Percentiles rank a stretch among this genome's conserved stretches.
Evolutionary conservation across 768 basidiomycete genomes (phyloP).

Genomic region (Mycena belliarum): DNA sequence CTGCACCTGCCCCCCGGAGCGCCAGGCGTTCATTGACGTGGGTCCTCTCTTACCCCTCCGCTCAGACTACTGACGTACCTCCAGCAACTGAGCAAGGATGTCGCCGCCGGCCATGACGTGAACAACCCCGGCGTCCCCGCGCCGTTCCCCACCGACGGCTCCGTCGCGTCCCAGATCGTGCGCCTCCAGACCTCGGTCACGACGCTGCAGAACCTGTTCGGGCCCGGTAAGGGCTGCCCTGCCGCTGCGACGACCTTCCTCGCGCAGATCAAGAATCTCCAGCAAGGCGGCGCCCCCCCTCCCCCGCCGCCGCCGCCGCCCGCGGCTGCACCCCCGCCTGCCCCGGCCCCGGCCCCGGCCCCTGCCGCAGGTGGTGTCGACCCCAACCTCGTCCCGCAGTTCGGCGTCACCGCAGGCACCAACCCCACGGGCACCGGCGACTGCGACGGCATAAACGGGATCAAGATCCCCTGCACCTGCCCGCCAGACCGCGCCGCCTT

Average conservation of each 20-base stretch:
- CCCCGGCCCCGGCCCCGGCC: neutral
- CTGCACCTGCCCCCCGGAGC: slow-evolving; percentile 65
- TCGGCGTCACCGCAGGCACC: slow-evolving; percentile 2
- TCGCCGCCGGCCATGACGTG: slow-evolving; percentile 59
- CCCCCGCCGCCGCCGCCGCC: neutral
- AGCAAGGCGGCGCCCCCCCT: neutral
- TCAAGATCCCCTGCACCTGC: slow-evolving; percentile 69
- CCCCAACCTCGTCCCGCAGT: slow-evolving; percentile 28
- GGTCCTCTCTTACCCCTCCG: neutral
- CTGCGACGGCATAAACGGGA: slow-evolving; percentile 58
- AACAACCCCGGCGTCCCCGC: neutral
- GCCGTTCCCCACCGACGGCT: neutral
- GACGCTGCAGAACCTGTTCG: neutral
- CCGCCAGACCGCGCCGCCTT: slow-evolving; percentile 58
- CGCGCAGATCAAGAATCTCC: neutral
- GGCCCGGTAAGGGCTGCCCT: neutral
- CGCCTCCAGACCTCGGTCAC: neutral
- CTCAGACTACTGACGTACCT: slow-evolving; percentile 17
- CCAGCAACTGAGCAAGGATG: slow-evolving; percentile 51
- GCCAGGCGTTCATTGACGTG: slow-evolving; percentile 32
- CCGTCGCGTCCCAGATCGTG: neutral
- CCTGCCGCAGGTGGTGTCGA: slow-evolving; percentile 31
- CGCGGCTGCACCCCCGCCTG: neutral
- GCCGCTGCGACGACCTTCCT: neutral
- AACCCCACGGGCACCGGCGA: slow-evolving; percentile 1